A percentile compares a stretch with the other conserved stretches of the same genome.
Evolutionary conservation across 306 rosid genomes (phyloP).

Genomic region (Trifolium subterraneum): DNA sequence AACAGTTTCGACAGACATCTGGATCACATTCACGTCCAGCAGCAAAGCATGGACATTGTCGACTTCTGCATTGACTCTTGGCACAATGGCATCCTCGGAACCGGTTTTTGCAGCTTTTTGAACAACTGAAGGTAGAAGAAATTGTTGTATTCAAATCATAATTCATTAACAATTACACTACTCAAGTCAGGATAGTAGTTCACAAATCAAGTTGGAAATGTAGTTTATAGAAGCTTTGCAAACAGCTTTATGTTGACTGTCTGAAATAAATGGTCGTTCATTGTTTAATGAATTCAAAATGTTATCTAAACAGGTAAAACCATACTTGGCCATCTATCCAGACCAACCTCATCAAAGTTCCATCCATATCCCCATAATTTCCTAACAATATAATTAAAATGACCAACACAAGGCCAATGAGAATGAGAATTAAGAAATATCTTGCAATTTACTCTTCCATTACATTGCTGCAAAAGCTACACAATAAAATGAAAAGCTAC

Average conservation of each 20-base stretch:
- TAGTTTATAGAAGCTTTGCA: slow-evolving; percentile 22
- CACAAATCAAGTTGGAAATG: slow-evolving; percentile 36
- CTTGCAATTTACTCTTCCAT: slow-evolving; percentile 17
- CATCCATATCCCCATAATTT: slow-evolving; percentile 15
- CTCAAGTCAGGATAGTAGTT: slow-evolving; percentile 14
- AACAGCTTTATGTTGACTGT: not conserved
- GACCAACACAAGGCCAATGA: not conserved
- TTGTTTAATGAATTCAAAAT: slow-evolving; percentile 18
- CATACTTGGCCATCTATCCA: slow-evolving; percentile 22
- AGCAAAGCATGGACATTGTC: slow-evolving; percentile 99
- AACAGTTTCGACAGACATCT: slow-evolving; percentile 95
- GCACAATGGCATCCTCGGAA: slow-evolving; percentile 99
- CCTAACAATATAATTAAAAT: slow-evolving; percentile 25
- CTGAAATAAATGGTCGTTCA: not conserved
- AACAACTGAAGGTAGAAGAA: slow-evolving; percentile 65
- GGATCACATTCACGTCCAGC: slow-evolving; percentile 99
- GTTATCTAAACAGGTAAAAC: slow-evolving; percentile 30
- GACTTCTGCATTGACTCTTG: slow-evolving; percentile 97
- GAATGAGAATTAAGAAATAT: slow-evolving; percentile 16
- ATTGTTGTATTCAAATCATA: slow-evolving; percentile 25
- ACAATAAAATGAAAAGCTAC: slow-evolving; percentile 37
- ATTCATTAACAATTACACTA: slow-evolving; percentile 30
- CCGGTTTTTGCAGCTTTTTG: slow-evolving; percentile 97
- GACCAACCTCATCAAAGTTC: slow-evolving; percentile 4
- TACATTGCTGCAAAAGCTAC: slow-evolving; percentile 29